Percentiles rank a stretch among this genome's conserved stretches.
Conservation (phyloP, 2,329 filamentous ascomycete genomes). For the Fusarium sp. region DNA sequence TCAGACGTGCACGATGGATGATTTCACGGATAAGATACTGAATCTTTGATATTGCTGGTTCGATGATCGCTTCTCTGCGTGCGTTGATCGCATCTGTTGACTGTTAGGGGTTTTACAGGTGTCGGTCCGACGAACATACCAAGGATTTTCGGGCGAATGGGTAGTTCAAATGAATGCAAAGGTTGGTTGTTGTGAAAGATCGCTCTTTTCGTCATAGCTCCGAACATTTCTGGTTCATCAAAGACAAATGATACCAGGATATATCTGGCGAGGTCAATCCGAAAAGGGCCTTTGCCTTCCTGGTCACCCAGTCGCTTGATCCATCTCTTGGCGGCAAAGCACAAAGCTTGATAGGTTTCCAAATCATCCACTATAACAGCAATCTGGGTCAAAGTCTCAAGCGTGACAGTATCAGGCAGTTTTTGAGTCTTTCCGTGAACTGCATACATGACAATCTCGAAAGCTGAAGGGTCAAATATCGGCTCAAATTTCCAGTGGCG, state of each 20-base stretch:
- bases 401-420: background rate
- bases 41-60: no score
- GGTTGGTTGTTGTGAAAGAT: no score
- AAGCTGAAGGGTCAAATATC: background rate
- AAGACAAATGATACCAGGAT: background rate
- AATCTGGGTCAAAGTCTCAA: background rate
- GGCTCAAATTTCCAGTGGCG: conserved; percentile 9
- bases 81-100: no score
- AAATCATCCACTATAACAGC: background rate
- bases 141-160: background rate
- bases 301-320: background rate
- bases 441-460: conserved; percentile 3
- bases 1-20: no score
- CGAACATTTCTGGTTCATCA: background rate
- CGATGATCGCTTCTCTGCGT: no score
- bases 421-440: background rate
- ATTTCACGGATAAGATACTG: no score
- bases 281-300: background rate
- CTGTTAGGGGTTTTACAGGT: no score
- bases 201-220: background rate
- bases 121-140: background rate
- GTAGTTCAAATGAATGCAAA: background rate
- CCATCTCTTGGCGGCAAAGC: conserved; percentile 1
- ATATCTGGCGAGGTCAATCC: background rate
- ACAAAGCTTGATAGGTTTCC: background rate